phyloP scores from a whole-genome alignment of 106 monocot genomes.

The Dioscorea alata region DNA sequence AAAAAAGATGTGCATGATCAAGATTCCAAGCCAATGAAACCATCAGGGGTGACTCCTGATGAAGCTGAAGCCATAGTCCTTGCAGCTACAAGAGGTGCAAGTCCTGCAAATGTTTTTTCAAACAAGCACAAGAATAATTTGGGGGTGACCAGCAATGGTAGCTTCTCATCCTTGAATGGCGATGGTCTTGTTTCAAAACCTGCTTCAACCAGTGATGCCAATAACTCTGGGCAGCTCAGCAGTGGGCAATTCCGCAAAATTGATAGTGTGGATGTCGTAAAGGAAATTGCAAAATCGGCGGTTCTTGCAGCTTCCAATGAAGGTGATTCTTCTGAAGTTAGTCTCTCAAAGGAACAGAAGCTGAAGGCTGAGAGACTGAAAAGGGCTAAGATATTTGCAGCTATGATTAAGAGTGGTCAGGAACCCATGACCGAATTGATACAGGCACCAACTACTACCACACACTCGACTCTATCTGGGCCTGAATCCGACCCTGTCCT shows the following conservation, averaged over 20 bases:
- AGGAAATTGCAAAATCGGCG: conserved; percentile 63
- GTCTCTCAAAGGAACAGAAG: conserved; percentile 73
- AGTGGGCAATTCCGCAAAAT: not conserved
- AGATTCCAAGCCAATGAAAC: conserved; percentile 10
- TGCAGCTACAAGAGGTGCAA: conserved; percentile 65
- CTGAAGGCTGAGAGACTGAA: conserved; percentile 88
- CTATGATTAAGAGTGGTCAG: conserved; percentile 60
- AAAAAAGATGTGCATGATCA: conserved; percentile 49
- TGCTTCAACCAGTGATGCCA: conserved; percentile 15
- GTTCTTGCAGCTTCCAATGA: conserved; percentile 59
- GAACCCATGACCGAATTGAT: conserved; percentile 13
- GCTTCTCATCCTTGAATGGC: conserved; percentile 19
- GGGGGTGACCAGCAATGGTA: conserved; percentile 16
- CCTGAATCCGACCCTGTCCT: conserved; percentile 7
- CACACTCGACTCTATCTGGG: conserved; percentile 15
- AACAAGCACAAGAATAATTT: conserved; percentile 2
- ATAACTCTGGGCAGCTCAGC: conserved; percentile 4
- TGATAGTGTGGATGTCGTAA: conserved; percentile 47
- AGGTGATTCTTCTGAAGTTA: conserved; percentile 70
- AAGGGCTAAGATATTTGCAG: conserved; percentile 79
- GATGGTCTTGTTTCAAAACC: not conserved
- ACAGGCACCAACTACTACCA: conserved; percentile 11
- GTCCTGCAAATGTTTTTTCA: conserved; percentile 28
- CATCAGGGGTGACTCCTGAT: conserved; percentile 48
- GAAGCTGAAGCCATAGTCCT: conserved; percentile 79